Evolutionary conservation across 768 basidiomycete genomes (phyloP).

Genomic region (Phylloporus sp.): DNA sequence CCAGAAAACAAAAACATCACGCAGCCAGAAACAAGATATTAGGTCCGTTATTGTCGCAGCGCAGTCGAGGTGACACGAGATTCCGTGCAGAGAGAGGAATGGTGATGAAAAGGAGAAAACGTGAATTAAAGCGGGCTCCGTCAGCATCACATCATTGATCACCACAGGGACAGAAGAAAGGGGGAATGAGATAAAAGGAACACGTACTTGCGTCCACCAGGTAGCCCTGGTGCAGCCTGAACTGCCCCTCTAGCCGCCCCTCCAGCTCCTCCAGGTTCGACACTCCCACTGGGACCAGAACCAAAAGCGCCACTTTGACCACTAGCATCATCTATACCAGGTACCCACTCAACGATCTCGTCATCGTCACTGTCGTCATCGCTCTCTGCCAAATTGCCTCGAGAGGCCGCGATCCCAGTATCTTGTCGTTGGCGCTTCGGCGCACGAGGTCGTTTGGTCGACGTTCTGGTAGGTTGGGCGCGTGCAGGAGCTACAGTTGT

Average conservation of each 20-base stretch:
- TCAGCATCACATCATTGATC: conserved; percentile 11
- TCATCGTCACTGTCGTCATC: conserved; percentile 32
- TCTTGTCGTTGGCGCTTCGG: conserved; percentile 19
- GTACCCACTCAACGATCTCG: conserved; percentile 21
- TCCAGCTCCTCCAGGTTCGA: not conserved
- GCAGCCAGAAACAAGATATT: not conserved
- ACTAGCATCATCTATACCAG: conserved; percentile 6
- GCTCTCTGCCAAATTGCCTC: conserved; percentile 14
- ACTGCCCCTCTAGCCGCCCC: conserved; percentile 6
- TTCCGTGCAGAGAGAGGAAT: not conserved
- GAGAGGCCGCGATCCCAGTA: not conserved
- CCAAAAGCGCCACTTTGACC: not conserved
- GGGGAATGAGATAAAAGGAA: not conserved
- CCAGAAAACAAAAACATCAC: not conserved
- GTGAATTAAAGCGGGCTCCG: not conserved
- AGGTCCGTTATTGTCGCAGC: conserved; percentile 1
- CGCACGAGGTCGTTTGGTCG: conserved; percentile 20
- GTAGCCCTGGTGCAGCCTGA: conserved; percentile 7
- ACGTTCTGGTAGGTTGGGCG: conserved; percentile 3
- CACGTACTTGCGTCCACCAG: conserved; percentile 28
- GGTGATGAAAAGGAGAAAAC: not conserved
- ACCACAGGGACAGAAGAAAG: too few species aligned
- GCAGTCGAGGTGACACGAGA: not conserved
- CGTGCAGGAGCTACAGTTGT: not conserved
- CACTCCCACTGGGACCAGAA: not conserved